Percentiles rank a stretch among this genome's conserved stretches.
Evolutionary conservation across 805 yeast species (phyloP).

Genomic region (Kockiozyma suomiensis): DNA sequence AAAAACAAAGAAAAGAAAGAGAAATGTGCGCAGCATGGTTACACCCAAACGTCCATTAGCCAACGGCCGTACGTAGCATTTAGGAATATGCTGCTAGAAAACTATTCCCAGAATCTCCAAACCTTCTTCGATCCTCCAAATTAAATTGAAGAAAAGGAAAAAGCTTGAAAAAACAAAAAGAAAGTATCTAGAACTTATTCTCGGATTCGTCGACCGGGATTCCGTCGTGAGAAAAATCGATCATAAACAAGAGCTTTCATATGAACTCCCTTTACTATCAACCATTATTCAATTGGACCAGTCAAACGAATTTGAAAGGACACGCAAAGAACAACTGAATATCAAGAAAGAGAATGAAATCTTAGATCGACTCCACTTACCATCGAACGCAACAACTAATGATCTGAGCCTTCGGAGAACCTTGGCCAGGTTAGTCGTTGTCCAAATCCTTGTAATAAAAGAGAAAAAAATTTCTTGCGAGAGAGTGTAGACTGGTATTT

Average conservation of each 20-base stretch:
- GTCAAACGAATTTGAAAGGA: not conserved
- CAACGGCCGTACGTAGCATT: conserved; percentile 94
- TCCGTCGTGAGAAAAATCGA: conserved; percentile 39
- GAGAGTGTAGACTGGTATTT: not conserved
- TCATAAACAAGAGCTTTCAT: conserved; percentile 9
- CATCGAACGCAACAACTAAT: conserved; percentile 30
- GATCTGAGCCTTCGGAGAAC: conserved; percentile 10
- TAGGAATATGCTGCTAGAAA: conserved; percentile 98
- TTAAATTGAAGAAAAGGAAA: not conserved
- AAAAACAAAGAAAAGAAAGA: conserved; percentile 9
- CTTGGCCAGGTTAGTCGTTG: conserved; percentile 22
- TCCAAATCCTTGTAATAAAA: conserved; percentile 17
- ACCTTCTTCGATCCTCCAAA: not conserved
- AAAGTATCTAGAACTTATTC: conserved; percentile 57
- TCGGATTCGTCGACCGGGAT: conserved; percentile 97
- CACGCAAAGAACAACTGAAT: not conserved
- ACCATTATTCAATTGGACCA: conserved; percentile 1
- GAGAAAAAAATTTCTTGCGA: not conserved
- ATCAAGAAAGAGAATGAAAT: not conserved
- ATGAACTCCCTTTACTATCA: not conserved
- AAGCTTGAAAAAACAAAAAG: conserved; percentile 39
- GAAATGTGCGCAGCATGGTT: conserved; percentile 98
- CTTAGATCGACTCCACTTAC: conserved; percentile 29
- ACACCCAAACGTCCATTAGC: conserved; percentile 97
- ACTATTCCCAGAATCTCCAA: not conserved